Percentiles rank a stretch among this genome's conserved stretches.
These are phyloP conservation scores for Diaporthe nobilis DNA, from an alignment of 2,329 filamentous ascomycete genomes.

Conservation along the genomic window DNA sequence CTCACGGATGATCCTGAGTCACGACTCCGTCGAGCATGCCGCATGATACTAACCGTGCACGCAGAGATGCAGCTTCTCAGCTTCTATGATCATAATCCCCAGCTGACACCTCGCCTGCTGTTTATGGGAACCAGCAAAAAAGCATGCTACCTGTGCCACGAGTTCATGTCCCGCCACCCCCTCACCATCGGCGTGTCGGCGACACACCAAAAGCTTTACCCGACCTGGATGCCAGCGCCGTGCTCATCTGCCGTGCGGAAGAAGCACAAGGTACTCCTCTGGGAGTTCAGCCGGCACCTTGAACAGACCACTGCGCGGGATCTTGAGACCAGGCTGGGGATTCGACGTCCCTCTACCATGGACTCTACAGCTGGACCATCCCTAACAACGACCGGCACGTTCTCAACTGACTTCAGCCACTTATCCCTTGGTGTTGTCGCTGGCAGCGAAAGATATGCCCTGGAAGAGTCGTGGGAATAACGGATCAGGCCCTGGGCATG, in stretches of 20 bases:
- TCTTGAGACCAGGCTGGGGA: conserved; percentile 43
- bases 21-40: conserved; percentile 44
- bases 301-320: conserved; percentile 39
- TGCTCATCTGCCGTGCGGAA: conserved; percentile 35
- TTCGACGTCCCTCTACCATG: conserved; percentile 36
- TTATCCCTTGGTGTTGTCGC: not conserved
- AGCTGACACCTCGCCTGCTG: conserved; percentile 42
- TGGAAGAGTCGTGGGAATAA: not conserved
- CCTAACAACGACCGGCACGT: conserved; percentile 35
- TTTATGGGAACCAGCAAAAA: conserved; percentile 53
- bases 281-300: conserved; percentile 42
- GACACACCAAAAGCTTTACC: conserved; percentile 52
- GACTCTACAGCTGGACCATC: conserved; percentile 46
- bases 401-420: not conserved
- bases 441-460: not conserved
- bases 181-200: conserved; percentile 47
- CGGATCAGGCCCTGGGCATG: too few species aligned
- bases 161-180: conserved; percentile 47
- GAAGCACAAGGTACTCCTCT: conserved; percentile 39
- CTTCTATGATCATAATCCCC: conserved; percentile 50
- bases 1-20: conserved; percentile 42
- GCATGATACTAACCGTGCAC: conserved; percentile 47
- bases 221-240: conserved; percentile 50
- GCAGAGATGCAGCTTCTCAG: conserved; percentile 52
- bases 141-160: conserved; percentile 50